These are phyloP conservation scores for Solanum gracilifrons DNA, from an alignment of 257 asterid species.

Conservation along the genomic window DNA sequence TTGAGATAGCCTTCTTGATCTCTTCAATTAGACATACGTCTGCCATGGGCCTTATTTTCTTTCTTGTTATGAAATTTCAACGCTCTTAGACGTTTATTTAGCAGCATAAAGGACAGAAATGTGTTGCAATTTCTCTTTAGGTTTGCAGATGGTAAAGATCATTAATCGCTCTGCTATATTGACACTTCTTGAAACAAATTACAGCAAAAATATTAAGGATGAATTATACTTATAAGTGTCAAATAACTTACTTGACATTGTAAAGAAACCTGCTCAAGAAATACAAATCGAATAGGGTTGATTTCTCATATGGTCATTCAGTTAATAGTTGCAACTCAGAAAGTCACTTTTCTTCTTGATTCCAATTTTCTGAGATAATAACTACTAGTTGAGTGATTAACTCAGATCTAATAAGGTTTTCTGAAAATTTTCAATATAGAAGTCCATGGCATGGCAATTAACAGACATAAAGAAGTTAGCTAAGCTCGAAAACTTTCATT, in stretches of 20 bases:
- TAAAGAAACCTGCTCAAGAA: neutral
- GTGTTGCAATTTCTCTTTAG: neutral
- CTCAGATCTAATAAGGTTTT: neutral
- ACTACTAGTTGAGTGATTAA: neutral
- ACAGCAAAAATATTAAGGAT: neutral
- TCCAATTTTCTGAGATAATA: neutral
- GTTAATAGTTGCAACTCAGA: neutral
- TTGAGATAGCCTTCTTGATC: neutral
- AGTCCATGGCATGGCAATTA: neutral
- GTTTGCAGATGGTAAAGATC: neutral
- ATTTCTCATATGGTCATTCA: neutral
- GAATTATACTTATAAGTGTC: neutral
- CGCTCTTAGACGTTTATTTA: neutral
- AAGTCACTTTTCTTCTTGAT: neutral
- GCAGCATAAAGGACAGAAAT: neutral
- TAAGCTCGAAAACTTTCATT: neutral
- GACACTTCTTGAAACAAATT: neutral
- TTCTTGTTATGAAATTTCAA: neutral
- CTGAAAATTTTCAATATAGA: neutral
- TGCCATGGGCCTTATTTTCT: neutral
- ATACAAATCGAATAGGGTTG: neutral
- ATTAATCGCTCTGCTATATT: neutral
- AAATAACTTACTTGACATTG: neutral
- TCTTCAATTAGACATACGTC: neutral
- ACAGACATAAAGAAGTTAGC: neutral